Evolutionary conservation across 73 alveolate genomes (phyloP), one percentile per base, ranked within the genome.

Genomic region (Symbiodinium pilosum): DNA sequence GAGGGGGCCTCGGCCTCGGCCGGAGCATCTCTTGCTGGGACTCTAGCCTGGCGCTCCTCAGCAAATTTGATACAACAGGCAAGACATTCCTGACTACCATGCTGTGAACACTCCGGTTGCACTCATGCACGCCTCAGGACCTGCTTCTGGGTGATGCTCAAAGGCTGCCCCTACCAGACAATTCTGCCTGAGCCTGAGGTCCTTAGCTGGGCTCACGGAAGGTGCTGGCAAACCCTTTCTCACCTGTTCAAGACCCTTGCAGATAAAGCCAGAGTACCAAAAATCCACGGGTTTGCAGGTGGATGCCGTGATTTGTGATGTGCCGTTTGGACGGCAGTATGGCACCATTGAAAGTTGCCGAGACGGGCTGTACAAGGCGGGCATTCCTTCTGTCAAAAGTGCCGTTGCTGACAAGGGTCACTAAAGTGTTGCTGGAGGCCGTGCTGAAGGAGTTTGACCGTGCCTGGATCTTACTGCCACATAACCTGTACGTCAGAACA

Each of bases 261-360:
- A 16, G 73, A 24, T n/a, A n/a, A n/a, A n/a, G n/a, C n/a, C n/a
- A n/a, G n/a, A n/a, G n/a, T 9, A 52, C 20, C 69, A 52, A 9
- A 20, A 20, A 9, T 52, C 20, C 20, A 9, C 69, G 69, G 69
- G n/a, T n/a, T n/a, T n/a, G n/a, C n/a, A n/a, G 41, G 96, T 64
- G 36, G 88, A 91, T 1, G 96, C 51, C 54, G 88, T 91, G 88
- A 68, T 91, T 41, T 91, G 96, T 52, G 96, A 91, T 40, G 51
- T 91, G n/a, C 96, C 96, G 51, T 91, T 68, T 64, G 96, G 96
- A 26, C 96, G 96, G n/a, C 96, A 91, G 47, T 91, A 91, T 20
- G 87, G 96, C 88, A 91, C 96, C 52, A 43, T 91, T n/a, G 96
- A 91, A 43, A 87, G 77, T 20, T 91, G 96, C 96, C 40, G 96